phyloP scores from a whole-genome alignment of 2,329 filamentous ascomycete species.

The Atkinsonella texensis region DNA sequence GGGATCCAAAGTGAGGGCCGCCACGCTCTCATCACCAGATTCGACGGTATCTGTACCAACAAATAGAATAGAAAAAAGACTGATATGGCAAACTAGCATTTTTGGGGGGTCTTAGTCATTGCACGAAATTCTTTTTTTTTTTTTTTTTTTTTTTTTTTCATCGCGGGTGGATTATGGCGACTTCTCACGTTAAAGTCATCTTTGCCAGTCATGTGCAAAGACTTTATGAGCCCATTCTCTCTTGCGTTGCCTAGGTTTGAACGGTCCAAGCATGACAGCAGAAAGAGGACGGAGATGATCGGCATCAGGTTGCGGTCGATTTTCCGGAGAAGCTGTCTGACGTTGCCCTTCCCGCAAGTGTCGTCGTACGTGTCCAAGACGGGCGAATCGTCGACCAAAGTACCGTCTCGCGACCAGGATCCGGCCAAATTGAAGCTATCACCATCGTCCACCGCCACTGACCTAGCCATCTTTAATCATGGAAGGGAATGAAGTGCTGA shows the following conservation, averaged over 20 bases:
- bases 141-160: too few relatives aligned
- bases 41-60: conserved; percentile 41
- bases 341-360: conserved; percentile 26
- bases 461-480: conserved; percentile 1
- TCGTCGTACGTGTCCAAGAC: conserved; percentile 6
- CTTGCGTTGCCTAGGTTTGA: conserved; percentile 43
- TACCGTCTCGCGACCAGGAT: conserved; percentile 1
- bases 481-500: neutral
- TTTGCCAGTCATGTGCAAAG: conserved; percentile 19
- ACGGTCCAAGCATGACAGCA: conserved; percentile 38
- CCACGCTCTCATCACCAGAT: conserved; percentile 42
- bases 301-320: conserved; percentile 45
- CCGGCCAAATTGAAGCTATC: neutral
- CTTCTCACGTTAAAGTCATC: conserved; percentile 21
- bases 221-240: conserved; percentile 38
- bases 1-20: conserved; percentile 41
- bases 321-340: conserved; percentile 38
- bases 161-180: neutral
- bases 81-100: conserved; percentile 28
- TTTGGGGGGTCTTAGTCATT: neutral
- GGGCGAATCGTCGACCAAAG: neutral
- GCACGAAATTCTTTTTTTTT: too few relatives aligned
- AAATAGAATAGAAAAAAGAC: conserved; percentile 44
- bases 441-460: neutral
- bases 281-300: conserved; percentile 46